Percentiles rank a stretch among this genome's conserved stretches.
Conservation (phyloP, 2,329 filamentous ascomycete genomes). For the Cadophora malorum region DNA sequence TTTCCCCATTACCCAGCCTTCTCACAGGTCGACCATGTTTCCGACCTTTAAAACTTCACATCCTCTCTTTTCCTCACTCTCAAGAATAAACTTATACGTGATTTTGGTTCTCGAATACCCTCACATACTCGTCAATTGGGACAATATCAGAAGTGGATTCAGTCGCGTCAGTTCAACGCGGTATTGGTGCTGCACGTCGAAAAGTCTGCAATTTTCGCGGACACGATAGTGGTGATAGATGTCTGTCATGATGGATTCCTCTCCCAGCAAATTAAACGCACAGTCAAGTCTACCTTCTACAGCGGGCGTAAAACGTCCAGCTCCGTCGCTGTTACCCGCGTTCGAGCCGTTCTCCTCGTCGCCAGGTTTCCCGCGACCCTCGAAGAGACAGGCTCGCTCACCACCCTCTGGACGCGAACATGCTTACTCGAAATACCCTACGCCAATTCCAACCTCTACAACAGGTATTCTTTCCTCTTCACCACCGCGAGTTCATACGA, state of each 20-base stretch:
- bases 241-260: conserved; percentile 46
- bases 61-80: conserved; percentile 27
- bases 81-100: conserved; percentile 24
- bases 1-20: conserved; percentile 35
- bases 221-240: conserved; percentile 27
- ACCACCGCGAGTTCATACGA: conserved; percentile 64
- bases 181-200: conserved; percentile 33
- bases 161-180: conserved; percentile 34
- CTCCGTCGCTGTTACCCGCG: conserved; percentile 74
- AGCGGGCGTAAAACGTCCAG: conserved; percentile 64
- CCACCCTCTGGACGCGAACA: conserved; percentile 48
- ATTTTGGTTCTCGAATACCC: conserved; percentile 18
- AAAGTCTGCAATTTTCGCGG: conserved; percentile 28
- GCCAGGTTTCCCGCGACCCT: conserved; percentile 70
- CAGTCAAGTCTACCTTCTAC: conserved; percentile 40
- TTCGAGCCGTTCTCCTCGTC: conserved; percentile 84
- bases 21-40: conserved; percentile 39
- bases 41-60: conserved; percentile 39
- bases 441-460: conserved; percentile 91
- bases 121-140: conserved; percentile 20
- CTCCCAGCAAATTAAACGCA: conserved; percentile 45
- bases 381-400: conserved; percentile 68
- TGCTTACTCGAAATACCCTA: conserved; percentile 74
- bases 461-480: conserved; percentile 91
- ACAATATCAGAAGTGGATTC: conserved; percentile 31